Base-by-base conservation (phyloP, 352 stramenopile species). In the Blastocystis sp. region DNA sequence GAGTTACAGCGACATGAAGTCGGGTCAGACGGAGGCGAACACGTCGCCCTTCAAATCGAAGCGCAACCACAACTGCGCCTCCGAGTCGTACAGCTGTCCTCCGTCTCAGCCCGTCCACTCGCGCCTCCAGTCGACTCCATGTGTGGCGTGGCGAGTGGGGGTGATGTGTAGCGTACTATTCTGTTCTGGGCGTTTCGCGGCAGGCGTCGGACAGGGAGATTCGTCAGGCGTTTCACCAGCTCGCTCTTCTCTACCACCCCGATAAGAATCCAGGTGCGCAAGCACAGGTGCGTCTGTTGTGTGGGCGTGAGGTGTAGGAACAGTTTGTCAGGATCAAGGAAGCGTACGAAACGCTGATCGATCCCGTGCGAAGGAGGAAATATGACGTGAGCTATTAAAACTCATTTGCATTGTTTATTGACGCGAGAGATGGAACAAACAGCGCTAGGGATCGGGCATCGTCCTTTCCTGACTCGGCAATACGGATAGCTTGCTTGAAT, bases 351-450 rank as follows among this genome's bases (percentile, higher is more conserved):
- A 67, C 50, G 13, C 33, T 85, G 21, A 67, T 16, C 29, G 60
- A 85, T n/a, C 74, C 41, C 24, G 55, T 66, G 74, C 39, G 35
- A 24, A 31, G 74, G 19, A 66, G 29, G 21, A 12, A 51, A 4
- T 85, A 85, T 69, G 74, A 85, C 41, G 3, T 66, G 37, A 85
- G 41, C 26, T 69, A 69, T 85, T 66, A n/a, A 66, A 6, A 67
- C 62, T 67, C 45, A 0, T 55, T 55, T 55, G 45, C 6, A 0
- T 0, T 55, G 45, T 55, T 55, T 55, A 16, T 55, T 55, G 45
- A n/a, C n/a, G n/a, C n/a, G n/a, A n/a, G n/a, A n/a, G n/a, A n/a
- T n/a, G n/a, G n/a, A n/a, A n/a, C n/a, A n/a, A n/a, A n/a, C n/a
- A n/a, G n/a, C n/a, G n/a, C n/a, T n/a, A n/a, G n/a, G n/a, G n/a